Evolutionary conservation across 1,284 basidiomycete genomes (phyloP).

Genomic region (Sphaerobolus stellatus): DNA sequence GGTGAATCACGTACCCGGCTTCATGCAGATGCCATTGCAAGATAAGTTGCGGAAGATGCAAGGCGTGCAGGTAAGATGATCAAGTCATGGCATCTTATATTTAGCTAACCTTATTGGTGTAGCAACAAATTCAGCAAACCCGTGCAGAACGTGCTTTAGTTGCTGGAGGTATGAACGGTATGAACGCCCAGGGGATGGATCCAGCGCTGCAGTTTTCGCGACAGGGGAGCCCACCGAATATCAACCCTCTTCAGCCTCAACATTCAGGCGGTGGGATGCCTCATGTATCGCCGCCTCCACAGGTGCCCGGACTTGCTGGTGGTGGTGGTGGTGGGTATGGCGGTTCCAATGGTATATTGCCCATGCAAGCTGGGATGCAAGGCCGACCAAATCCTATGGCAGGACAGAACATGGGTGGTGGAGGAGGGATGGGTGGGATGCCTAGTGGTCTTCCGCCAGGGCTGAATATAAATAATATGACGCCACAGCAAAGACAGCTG

Average conservation of each 20-base stretch:
- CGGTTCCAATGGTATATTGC: not conserved
- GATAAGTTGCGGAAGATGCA: constrained; percentile 61
- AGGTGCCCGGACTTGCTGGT: not conserved
- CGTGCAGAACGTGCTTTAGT: not conserved
- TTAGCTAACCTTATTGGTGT: no score
- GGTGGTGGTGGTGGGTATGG: not conserved
- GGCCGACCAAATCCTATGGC: not conserved
- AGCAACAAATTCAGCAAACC: constrained; percentile 3
- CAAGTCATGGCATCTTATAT: no score
- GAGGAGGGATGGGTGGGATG: constrained; percentile 23
- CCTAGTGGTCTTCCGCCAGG: no score
- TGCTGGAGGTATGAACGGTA: constrained; percentile 9
- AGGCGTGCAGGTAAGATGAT: constrained; percentile 46
- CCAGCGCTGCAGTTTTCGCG: no score
- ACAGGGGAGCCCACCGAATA: not conserved
- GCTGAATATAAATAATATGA: constrained; percentile 37
- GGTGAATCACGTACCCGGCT: constrained; percentile 50
- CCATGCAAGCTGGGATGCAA: not conserved
- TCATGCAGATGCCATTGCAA: constrained; percentile 48
- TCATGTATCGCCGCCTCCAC: not conserved
- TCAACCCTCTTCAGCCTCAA: not conserved
- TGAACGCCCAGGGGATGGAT: not conserved
- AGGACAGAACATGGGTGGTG: constrained; percentile 16
- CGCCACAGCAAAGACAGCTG: constrained; percentile 33
- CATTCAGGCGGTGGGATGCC: not conserved